Evolutionary conservation across 768 basidiomycete species (phyloP), one percentile per base, ranked within the genome.

Genomic region (Phylloporus scabripes): DNA sequence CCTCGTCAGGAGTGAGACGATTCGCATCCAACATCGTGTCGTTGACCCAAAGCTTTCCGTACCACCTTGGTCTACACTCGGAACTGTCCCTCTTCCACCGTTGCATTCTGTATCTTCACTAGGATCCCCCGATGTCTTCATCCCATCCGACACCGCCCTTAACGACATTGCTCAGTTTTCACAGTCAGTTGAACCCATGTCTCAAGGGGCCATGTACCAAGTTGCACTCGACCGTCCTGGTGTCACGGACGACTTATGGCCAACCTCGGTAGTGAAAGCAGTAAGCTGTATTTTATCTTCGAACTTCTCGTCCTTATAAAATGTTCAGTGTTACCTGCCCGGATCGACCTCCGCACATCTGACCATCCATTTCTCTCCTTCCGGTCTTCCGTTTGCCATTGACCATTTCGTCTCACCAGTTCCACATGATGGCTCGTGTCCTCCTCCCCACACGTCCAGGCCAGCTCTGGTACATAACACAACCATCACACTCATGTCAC

Each of bases 321-420:
- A 15, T 40, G 32, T 45, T 50, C 50, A 92, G 89, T 92, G 89
- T 64, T 80, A 87, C 64, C 71, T 91, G 12, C 61, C 69, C n/a
- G 62, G 67, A 49, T 68, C 72, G 42, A 74, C 76, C 15, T 68
- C 78, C 32, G 84, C 88, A 45, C 70, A 74, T 23, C 61, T 91
- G 51, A 62, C 76, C 39, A 62, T 91, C 15, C 84, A 87, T 61
- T 54, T 78, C 46, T 64, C 72, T 11, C 62, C 69, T 14, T 71
- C 66, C 21, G 67, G 71, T 39, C 63, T 64, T 46, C 82, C 84
- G n/a, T 80, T 78, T 61, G 78, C 82, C 39, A 59, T 90, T 46
- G 83, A 88, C 61, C 85, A 89, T 62, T 87, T 85, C 57, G 71
- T 89, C 20, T 74, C 74, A 31, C 81, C 87, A 28, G 71, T 81